phyloP scores from a whole-genome alignment of 345 rosid species.

The Erysimum cheiranthoides region DNA sequence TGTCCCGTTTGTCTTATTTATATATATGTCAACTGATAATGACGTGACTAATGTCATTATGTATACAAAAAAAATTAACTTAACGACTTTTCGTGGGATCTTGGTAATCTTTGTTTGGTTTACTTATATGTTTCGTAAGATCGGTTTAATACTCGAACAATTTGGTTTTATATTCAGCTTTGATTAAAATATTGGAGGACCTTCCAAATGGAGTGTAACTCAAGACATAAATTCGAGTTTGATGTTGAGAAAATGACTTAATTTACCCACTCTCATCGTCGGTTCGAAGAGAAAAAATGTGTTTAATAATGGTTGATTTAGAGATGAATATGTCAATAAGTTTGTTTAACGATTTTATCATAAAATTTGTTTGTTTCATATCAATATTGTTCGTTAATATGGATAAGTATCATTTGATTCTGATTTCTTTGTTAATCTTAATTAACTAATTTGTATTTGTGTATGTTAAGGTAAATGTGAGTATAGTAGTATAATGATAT shows the following conservation, averaged over 20 bases:
- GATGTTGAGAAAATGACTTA: background rate
- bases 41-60: background rate
- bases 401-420: background rate
- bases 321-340: background rate
- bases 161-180: constrained; percentile 1
- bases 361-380: background rate
- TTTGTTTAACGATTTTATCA: background rate
- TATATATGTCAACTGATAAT: constrained; percentile 8
- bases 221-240: background rate
- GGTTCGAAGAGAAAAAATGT: too few species aligned
- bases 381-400: background rate
- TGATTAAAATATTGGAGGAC: too few species aligned
- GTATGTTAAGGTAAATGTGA: background rate
- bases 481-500: background rate
- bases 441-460: background rate
- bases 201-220: background rate
- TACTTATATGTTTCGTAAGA: background rate
- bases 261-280: too few species aligned
- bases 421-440: background rate
- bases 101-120: constrained; percentile 19
- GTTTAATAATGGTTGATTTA: background rate
- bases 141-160: background rate
- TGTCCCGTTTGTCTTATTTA: constrained; percentile 22
- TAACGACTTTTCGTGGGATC: background rate
- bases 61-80: constrained; percentile 1